These are phyloP conservation scores for Fusarium pseudonygamai DNA, from an alignment of 2,329 filamentous ascomycete genomes.

Conservation along the genomic window DNA sequence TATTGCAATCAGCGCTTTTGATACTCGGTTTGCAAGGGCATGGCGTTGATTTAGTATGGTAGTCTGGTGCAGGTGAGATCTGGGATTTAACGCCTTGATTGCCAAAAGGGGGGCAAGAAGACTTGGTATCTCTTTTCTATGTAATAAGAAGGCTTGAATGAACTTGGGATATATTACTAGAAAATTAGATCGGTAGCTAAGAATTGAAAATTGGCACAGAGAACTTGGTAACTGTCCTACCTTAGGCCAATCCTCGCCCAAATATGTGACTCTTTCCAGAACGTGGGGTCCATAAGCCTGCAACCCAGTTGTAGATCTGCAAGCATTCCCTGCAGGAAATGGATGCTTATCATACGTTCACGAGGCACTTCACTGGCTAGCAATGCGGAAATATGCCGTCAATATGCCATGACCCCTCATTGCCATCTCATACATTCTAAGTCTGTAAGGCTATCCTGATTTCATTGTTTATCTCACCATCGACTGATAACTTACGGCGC, in stretches of 20 bases:
- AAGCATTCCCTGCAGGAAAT: not conserved
- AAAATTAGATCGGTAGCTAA: accelerated
- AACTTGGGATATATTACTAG: accelerated
- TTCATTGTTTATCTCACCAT: not conserved
- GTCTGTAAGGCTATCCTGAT: not conserved
- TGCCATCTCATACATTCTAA: not conserved
- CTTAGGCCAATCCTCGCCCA: not conserved
- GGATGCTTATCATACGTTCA: not conserved
- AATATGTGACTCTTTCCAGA: not conserved
- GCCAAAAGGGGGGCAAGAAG: not conserved
- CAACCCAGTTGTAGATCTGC: not conserved
- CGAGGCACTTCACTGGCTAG: not conserved
- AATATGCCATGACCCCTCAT: not conserved
- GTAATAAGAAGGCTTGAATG: not conserved
- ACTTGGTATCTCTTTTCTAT: not conserved
- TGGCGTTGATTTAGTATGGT: not conserved
- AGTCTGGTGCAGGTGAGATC: too few species aligned
- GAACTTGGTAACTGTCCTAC: too few species aligned
- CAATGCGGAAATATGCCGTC: not conserved
- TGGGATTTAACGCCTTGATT: not conserved
- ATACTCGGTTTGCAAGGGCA: not conserved
- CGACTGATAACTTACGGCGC: too few species aligned
- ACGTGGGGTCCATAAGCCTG: not conserved
- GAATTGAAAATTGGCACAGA: too few species aligned
- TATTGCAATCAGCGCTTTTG: not conserved